phyloP scores from a whole-genome alignment of 257 asterid species.

The Knoxia roxburghii region DNA sequence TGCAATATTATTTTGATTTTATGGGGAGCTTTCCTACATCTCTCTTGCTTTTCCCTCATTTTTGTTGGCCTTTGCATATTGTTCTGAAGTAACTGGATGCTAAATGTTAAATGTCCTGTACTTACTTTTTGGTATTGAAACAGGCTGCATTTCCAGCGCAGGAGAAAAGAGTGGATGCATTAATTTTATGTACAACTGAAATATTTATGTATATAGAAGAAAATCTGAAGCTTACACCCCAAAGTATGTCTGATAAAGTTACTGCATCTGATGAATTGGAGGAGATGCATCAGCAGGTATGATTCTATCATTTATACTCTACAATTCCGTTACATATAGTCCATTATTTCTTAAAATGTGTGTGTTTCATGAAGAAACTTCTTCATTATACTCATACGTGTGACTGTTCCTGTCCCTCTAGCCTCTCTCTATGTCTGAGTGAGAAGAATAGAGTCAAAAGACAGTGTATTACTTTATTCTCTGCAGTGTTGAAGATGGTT shows the following conservation, averaged over 20 bases:
- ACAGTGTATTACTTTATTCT: neutral
- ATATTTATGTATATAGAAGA: constrained; percentile 77
- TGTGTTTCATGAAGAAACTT: neutral
- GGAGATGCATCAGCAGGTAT: constrained; percentile 93
- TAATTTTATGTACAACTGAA: constrained; percentile 69
- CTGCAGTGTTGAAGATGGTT: neutral
- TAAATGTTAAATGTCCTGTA: constrained; percentile 4
- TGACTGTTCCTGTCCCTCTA: neutral
- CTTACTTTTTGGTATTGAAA: constrained; percentile 17
- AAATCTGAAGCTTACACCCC: constrained; percentile 82
- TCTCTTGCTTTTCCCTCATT: neutral
- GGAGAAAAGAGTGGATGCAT: constrained; percentile 84
- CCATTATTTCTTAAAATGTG: neutral
- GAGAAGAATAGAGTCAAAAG: neutral
- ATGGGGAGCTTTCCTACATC: neutral
- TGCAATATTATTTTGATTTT: neutral
- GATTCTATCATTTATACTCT: neutral
- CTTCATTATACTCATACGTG: neutral
- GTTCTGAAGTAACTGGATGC: neutral
- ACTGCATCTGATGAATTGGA: constrained; percentile 86
- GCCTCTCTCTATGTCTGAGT: neutral
- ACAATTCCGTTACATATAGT: constrained; percentile 3
- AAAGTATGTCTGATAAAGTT: constrained; percentile 85
- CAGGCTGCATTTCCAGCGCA: constrained; percentile 88
- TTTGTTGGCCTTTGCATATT: neutral